Evolutionary conservation across 2,329 filamentous ascomycete genomes (phyloP), one percentile per base, ranked within the genome.

Genomic region (Fusarium setosum): DNA sequence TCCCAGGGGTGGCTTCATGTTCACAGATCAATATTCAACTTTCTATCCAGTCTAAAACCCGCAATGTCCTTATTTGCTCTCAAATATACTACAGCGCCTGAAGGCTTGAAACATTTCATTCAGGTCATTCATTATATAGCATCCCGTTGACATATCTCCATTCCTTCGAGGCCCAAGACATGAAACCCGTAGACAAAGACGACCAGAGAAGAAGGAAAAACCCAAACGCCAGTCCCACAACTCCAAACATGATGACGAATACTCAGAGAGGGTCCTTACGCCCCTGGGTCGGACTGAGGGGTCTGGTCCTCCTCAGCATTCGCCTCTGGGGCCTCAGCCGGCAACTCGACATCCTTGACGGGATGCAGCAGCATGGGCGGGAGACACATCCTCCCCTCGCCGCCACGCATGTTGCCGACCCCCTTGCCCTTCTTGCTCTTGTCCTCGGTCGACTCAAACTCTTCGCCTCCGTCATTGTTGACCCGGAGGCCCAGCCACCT

Each of bases 341-440:
- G 86, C 49, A 90, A 71, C 57, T 90, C 87, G 6, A 94, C 85
- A 52, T 88, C 86, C 82, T 97, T 97, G 52, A 97, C 86, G 0
- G 94, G 94, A 83, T 97, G 94, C 65, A 97, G 79, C 63, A 97
- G 79, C 90, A 97, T 95, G 1, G 92, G 92, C 8, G 94, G 93
- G 37, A 97, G 80, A 79, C 94, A 97, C 93, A 97, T 96, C 60
- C 94, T 86, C 11, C 93, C 93, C 77, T 94, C 92, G 15, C 90
- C 89, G 45, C 89, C 86, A 48, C 82, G 84, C 85, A 88, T 90
- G 65, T 79, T 75, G 38, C 78, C 76, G 7, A 87, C 82, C 34
- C 75, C 79, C 21, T 76, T 74, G 26, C 83, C 86, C 59, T 84
- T 79, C 75, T 82, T 84, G 72, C 77, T 84, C 71, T 76, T 71